Evolutionary conservation across 2,329 filamentous ascomycete genomes (phyloP).

Genomic region (Ophiostoma tasmaniense): DNA sequence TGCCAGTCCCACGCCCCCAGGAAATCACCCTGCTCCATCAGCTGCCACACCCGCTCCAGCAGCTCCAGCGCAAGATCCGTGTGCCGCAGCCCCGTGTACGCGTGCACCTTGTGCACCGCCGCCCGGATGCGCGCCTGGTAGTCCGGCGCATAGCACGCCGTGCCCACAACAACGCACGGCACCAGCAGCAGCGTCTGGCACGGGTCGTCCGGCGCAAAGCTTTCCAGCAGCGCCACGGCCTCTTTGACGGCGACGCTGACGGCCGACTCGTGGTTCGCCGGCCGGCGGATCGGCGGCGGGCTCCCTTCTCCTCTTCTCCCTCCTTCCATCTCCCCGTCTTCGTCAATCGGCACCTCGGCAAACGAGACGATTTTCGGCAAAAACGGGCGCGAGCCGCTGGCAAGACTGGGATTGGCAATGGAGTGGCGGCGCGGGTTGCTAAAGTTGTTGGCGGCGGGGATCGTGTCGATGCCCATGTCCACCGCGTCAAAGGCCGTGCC

Average conservation of each 20-base stretch:
- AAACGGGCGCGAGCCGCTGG: slow-evolving; percentile 8
- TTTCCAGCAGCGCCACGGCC: slow-evolving; percentile 45
- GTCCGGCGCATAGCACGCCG: slow-evolving; percentile 45
- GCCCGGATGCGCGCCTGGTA: slow-evolving; percentile 46
- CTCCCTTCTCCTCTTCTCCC: no score
- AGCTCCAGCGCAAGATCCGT: slow-evolving; percentile 46
- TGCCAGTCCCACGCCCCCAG: slow-evolving; percentile 57
- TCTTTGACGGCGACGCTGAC: slow-evolving; percentile 49
- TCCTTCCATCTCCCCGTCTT: neutral
- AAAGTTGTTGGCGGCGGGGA: neutral
- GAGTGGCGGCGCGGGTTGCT: slow-evolving; percentile 21
- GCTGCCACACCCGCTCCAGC: slow-evolving; percentile 50
- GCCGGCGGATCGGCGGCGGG: slow-evolving; percentile 40
- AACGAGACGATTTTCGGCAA: slow-evolving; percentile 1
- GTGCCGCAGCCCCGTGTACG: slow-evolving; percentile 53
- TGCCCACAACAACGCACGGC: slow-evolving; percentile 52
- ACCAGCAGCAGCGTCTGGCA: slow-evolving; percentile 52
- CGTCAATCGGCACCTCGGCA: neutral
- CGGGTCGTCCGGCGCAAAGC: slow-evolving; percentile 49
- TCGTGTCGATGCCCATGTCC: slow-evolving; percentile 14
- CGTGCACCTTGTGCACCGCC: slow-evolving; percentile 43
- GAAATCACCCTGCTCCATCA: slow-evolving; percentile 52
- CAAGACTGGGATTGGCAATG: slow-evolving; percentile 22
- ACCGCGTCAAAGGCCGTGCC: neutral
- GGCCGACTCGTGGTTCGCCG: slow-evolving; percentile 41